Evolutionary conservation across 306 rosid species (phyloP).

Genomic region (Astragalus membranaceus): DNA sequence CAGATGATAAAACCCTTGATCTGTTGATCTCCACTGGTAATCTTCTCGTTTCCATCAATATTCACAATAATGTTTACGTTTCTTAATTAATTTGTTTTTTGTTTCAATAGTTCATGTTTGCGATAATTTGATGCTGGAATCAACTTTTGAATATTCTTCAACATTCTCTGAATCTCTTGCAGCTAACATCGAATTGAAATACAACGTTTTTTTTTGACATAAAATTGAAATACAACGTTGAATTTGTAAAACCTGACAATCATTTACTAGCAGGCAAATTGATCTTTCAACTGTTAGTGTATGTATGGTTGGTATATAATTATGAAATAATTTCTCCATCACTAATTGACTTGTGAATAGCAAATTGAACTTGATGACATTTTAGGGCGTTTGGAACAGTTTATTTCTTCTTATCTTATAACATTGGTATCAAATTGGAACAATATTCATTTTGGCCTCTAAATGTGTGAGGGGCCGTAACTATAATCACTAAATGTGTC

Average conservation of each 20-base stretch:
- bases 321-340: neutral
- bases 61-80: neutral
- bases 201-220: too few species aligned
- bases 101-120: neutral
- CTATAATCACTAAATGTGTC: too few species aligned
- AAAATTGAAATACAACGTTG: neutral
- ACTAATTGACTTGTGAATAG: neutral
- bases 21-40: conserved; percentile 81
- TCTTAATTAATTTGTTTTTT: neutral
- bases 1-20: conserved; percentile 88
- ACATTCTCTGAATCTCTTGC: neutral
- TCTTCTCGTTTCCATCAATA: neutral
- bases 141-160: neutral
- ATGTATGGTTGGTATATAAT: neutral
- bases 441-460: too few species aligned
- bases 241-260: neutral
- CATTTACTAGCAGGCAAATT: neutral
- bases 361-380: neutral
- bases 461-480: too few species aligned
- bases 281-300: neutral
- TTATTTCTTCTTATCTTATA: too few species aligned
- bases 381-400: too few species aligned
- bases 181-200: neutral
- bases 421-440: too few species aligned
- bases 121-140: neutral